Conservation (phyloP, 176 grass and related monocot species). For the Aegilops bicornis region DNA sequence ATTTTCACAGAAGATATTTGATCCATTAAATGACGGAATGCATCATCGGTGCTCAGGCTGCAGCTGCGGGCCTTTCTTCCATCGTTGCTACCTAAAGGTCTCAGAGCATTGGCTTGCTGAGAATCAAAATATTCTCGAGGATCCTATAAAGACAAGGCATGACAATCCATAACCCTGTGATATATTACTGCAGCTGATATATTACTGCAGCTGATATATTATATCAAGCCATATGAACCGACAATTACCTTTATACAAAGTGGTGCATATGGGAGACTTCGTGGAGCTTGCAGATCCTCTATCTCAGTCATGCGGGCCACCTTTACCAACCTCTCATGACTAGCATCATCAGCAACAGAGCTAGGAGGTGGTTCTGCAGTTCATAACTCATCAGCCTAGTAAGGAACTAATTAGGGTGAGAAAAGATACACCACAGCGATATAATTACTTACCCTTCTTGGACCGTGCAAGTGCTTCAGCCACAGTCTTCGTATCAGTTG, state of each 20-base stretch:
- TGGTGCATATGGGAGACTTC: constrained; percentile 53
- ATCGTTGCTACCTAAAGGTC: constrained; percentile 61
- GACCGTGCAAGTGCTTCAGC: constrained; percentile 92
- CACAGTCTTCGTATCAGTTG: constrained; percentile 64
- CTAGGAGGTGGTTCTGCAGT: constrained; percentile 60
- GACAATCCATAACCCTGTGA: constrained; percentile 18
- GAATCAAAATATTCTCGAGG: constrained; percentile 96
- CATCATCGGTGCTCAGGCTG: constrained; percentile 69
- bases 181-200: background rate
- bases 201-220: background rate
- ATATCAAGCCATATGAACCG: constrained; percentile 13
- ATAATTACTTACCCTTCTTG: constrained; percentile 68
- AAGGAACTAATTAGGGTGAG: background rate
- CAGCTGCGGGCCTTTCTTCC: constrained; percentile 49
- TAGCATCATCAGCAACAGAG: constrained; percentile 55
- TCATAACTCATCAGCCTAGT: constrained; percentile 28
- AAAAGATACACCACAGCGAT: constrained; percentile 5
- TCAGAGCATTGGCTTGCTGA: constrained; percentile 94
- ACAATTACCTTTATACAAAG: constrained; percentile 85
- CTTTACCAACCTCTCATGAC: constrained; percentile 52
- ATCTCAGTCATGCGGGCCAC: constrained; percentile 91
- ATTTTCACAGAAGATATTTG: constrained; percentile 78
- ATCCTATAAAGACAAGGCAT: constrained; percentile 59
- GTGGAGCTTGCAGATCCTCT: constrained; percentile 78
- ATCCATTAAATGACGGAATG: constrained; percentile 58